phyloP scores from a whole-genome alignment of 768 basidiomycete species.

The Boletus insuetus region DNA sequence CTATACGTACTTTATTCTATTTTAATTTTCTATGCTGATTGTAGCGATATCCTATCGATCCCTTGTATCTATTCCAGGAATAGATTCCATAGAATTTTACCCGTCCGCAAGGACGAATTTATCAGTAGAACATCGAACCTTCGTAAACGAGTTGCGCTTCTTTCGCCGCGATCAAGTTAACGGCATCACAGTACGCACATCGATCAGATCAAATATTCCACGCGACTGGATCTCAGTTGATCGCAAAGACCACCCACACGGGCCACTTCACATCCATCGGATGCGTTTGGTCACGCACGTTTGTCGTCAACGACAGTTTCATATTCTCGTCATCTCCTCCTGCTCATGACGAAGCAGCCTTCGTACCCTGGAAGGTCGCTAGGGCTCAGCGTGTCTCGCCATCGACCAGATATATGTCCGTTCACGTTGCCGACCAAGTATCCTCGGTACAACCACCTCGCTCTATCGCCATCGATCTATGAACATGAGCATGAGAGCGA shows the following conservation, averaged over 20 bases:
- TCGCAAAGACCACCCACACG: neutral
- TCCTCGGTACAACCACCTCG: conserved; percentile 84
- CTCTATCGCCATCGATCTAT: conserved; percentile 69
- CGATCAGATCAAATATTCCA: neutral
- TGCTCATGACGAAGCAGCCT: conserved; percentile 77
- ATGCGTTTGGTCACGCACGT: no score
- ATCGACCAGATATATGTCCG: conserved; percentile 77
- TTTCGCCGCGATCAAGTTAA: neutral
- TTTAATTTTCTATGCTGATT: neutral
- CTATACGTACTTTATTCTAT: neutral
- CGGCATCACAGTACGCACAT: neutral
- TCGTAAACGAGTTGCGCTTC: neutral
- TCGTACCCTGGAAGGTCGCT: conserved; percentile 70
- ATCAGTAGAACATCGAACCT: neutral
- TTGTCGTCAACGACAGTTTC: no score
- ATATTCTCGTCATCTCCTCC: conserved; percentile 43
- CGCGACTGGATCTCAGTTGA: neutral
- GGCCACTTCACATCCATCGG: neutral
- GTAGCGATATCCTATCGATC: conserved; percentile 17
- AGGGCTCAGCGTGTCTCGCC: conserved; percentile 81
- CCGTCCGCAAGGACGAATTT: neutral
- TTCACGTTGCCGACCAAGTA: conserved; percentile 70
- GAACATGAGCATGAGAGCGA: neutral
- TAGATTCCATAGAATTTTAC: neutral
- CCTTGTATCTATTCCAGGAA: conserved; percentile 3